Base-by-base conservation (phyloP, 2,329 filamentous ascomycete species). In the Botrytis pseudocinerea region DNA sequence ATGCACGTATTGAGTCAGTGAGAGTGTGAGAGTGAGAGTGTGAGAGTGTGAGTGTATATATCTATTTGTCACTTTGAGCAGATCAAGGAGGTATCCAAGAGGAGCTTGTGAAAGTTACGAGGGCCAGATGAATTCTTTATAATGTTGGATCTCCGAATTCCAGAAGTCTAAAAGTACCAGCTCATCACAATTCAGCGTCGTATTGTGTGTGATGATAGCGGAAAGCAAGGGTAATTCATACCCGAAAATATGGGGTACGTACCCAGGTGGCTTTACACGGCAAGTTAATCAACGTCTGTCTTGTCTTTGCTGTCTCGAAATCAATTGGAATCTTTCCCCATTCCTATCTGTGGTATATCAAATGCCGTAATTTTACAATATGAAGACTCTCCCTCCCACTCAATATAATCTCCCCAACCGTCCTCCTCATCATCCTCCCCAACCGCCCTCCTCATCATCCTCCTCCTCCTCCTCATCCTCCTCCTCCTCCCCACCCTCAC, bases 381-480 rank as follows among this genome's bases (percentile, higher is more conserved):
- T 61, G n/a, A 42, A 42, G n/a, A 20, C 25, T 12, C 35, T 40
- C 7, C 22, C 22, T 42, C 16, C n/a, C 38, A 22, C 22, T 2
- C 20, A n/a, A 38, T 46, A 44, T 14, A 65, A 28, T 2, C 46
- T 25, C 44, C 4, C 22, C 68, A 28, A 42, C 32, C 44, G n/a
- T 28, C 48, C 62, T 59, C 65, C 73, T 48, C 75, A 0, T n/a
- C 54, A 18, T 40, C 70, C 18, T 62, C 72, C 25, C 73, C n/a
- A n/a, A n/a, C n/a, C n/a, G n/a, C n/a, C 78, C 35, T 14, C 9
- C 54, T 10, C 16, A 14, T 16, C 4, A 4, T 22, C 9, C 32
- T 20, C 42, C 25, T 10, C 42, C 9, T 5, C 66, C 25, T 14
- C 42, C 22, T 25, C 54, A 59, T 59, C 65, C 5, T 74, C 75